phyloP scores from a whole-genome alignment of 768 basidiomycete genomes.

The Agaricus subrufescens region DNA sequence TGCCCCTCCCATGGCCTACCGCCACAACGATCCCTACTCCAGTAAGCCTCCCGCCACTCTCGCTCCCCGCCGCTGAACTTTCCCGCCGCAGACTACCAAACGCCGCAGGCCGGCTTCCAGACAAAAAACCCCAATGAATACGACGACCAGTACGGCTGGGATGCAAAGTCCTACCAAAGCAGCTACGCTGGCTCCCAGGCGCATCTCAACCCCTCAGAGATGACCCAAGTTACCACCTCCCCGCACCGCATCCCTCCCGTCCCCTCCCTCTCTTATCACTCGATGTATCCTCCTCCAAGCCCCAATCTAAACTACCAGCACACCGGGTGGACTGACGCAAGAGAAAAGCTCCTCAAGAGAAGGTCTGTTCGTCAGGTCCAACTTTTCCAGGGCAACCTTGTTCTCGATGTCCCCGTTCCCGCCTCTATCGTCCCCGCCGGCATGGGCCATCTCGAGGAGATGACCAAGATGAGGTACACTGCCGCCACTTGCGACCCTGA shows the following conservation, averaged over 20 bases:
- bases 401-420: slow-evolving; percentile 80
- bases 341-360: slow-evolving; percentile 80
- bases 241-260: slow-evolving; percentile 39
- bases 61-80: slow-evolving; percentile 19
- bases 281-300: slow-evolving; percentile 59
- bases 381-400: slow-evolving; percentile 78
- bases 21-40: slow-evolving; percentile 18
- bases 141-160: slow-evolving; percentile 46
- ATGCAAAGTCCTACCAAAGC: slow-evolving; percentile 57
- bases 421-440: slow-evolving; percentile 70
- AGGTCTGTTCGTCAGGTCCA: slow-evolving; percentile 76
- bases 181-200: slow-evolving; percentile 66
- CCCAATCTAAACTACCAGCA: slow-evolving; percentile 44
- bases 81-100: slow-evolving; percentile 31
- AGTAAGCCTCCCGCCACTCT: slow-evolving; percentile 10
- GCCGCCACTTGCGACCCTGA: slow-evolving; percentile 89
- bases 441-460: slow-evolving; percentile 61
- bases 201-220: slow-evolving; percentile 66
- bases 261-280: slow-evolving; percentile 47
- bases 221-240: slow-evolving; percentile 39
- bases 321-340: slow-evolving; percentile 60
- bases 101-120: slow-evolving; percentile 12
- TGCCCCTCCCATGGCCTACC: slow-evolving; percentile 44
- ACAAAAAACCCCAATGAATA: slow-evolving; percentile 25
- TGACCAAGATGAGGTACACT: slow-evolving; percentile 83